Conservation (phyloP, 106 monocot genomes). For the Apostasia ramifera region DNA sequence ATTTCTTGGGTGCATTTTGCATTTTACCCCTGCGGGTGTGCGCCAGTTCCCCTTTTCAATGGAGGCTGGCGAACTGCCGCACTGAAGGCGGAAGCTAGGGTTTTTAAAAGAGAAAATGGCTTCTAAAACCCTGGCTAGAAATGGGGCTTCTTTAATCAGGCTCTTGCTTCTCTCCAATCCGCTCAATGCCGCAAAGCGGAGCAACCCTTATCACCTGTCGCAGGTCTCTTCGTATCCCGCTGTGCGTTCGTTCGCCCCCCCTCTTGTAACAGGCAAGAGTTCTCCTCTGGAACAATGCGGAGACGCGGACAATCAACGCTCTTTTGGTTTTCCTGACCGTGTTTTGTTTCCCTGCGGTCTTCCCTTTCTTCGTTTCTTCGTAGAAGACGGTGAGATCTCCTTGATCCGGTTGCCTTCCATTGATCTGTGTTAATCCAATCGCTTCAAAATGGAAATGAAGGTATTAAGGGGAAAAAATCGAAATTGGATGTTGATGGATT, state of each 20-base stretch:
- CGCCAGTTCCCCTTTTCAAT: no score
- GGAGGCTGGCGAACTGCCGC: no score
- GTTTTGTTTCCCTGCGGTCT: constrained; percentile 52
- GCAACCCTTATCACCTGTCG: neutral
- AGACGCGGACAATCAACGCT: constrained; percentile 21
- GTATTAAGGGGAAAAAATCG: neutral
- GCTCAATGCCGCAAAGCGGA: neutral
- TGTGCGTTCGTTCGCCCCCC: neutral
- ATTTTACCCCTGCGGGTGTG: no score
- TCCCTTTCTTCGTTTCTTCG: constrained; percentile 60
- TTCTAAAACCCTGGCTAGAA: constrained; percentile 46
- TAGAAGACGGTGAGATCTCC: constrained; percentile 29
- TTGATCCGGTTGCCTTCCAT: neutral
- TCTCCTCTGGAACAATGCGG: neutral
- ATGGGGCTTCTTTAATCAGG: constrained; percentile 34
- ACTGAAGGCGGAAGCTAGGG: neutral
- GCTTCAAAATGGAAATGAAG: neutral
- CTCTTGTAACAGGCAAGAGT: neutral
- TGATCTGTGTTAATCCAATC: neutral
- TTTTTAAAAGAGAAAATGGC: constrained; percentile 16
- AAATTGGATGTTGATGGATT: neutral
- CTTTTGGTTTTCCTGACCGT: constrained; percentile 20
- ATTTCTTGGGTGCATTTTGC: no score
- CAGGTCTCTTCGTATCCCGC: constrained; percentile 12
- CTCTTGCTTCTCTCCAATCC: constrained; percentile 24